Percentiles rank a stretch among this genome's conserved stretches.
Evolutionary conservation across 306 rosid genomes (phyloP).

Genomic region (Rosa multiflora): DNA sequence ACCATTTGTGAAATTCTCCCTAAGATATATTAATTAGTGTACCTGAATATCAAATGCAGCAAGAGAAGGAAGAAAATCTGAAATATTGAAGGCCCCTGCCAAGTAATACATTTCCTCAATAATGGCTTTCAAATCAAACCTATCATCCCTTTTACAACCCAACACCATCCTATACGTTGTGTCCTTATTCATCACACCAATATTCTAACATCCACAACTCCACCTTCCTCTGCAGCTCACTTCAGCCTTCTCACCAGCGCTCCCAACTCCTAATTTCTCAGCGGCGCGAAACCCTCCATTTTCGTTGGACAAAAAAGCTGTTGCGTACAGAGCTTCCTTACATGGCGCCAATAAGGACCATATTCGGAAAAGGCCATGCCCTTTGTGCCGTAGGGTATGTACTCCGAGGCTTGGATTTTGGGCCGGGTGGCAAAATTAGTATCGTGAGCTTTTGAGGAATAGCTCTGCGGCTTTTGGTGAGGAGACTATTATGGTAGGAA

Average conservation of each 20-base stretch:
- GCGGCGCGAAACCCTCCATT: neutral
- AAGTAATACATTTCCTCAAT: neutral
- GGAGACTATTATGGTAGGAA: too few relatives aligned
- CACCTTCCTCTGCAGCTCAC: conserved; percentile 10
- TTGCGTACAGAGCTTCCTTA: conserved; percentile 28
- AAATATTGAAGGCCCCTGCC: too few relatives aligned
- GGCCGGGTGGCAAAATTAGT: neutral
- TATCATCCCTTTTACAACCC: neutral
- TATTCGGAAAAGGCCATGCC: conserved; percentile 14
- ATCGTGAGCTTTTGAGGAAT: neutral
- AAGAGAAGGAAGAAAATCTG: too few relatives aligned
- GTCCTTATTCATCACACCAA: neutral
- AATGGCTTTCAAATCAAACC: conserved; percentile 30
- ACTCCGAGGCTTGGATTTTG: neutral
- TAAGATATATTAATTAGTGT: too few relatives aligned
- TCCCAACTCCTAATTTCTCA: conserved; percentile 4
- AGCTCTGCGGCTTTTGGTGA: too few relatives aligned
- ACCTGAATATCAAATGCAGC: too few relatives aligned
- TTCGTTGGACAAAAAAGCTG: conserved; percentile 23
- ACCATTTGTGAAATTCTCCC: too few relatives aligned
- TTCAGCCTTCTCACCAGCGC: neutral
- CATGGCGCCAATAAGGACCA: conserved; percentile 36
- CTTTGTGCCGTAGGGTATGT: conserved; percentile 26
- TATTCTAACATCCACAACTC: conserved; percentile 28
- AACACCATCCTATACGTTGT: neutral